A percentile compares a stretch with the other conserved stretches of the same genome.
Conservation (phyloP, 257 asterid species). For the Anisodus tanguticus region DNA sequence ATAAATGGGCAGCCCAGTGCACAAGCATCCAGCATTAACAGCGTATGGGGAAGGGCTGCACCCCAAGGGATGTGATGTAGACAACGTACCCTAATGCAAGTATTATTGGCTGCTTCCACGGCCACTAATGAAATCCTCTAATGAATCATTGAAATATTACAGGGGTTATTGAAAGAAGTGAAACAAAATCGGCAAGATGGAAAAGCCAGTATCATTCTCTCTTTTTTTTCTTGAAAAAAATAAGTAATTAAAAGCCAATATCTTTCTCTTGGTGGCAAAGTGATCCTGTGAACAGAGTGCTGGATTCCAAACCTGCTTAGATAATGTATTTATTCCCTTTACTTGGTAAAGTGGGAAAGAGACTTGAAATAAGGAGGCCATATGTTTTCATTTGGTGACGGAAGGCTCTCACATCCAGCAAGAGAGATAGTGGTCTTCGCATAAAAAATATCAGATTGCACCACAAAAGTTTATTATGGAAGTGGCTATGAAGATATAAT, state of each 20-base stretch:
- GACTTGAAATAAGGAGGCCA: background rate
- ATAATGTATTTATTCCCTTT: background rate
- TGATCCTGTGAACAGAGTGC: background rate
- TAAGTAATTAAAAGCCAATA: background rate
- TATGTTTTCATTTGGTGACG: background rate
- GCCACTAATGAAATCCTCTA: too few relatives aligned
- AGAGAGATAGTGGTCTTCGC: background rate
- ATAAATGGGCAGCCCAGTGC: background rate
- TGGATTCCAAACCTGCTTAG: background rate
- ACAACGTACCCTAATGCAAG: too few relatives aligned
- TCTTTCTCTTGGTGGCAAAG: background rate
- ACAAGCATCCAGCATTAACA: too few relatives aligned
- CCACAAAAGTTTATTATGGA: background rate
- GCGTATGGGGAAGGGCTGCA: too few relatives aligned
- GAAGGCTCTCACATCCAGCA: background rate
- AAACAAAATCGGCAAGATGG: background rate
- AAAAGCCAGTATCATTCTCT: background rate
- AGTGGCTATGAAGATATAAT: background rate
- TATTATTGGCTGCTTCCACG: too few relatives aligned
- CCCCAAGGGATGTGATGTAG: too few relatives aligned
- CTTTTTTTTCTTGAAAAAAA: background rate
- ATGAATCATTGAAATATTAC: background rate
- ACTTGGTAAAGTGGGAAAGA: background rate
- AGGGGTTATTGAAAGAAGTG: background rate
- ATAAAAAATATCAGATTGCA: background rate